Conservation (phyloP, 73 alveolate genomes). For the Paramecium octaurelia region DNA sequence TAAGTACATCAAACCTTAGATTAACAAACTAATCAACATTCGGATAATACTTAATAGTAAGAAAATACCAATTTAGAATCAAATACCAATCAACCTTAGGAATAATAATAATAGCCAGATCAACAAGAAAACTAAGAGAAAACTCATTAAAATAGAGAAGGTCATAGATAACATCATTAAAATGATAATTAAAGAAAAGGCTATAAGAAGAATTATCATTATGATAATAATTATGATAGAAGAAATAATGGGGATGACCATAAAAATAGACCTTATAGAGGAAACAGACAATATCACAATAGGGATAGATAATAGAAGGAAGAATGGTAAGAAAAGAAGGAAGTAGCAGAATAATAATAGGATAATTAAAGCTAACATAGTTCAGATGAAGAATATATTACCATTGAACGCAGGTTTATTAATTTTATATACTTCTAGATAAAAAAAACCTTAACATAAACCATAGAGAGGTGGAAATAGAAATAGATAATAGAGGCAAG, state of each 20-base stretch:
- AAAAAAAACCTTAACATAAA: neutral
- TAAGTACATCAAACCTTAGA: neutral
- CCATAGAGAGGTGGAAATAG: conserved; percentile 5
- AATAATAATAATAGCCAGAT: neutral
- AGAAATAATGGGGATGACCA: neutral
- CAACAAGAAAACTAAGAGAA: neutral
- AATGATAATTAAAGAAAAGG: neutral
- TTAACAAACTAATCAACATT: neutral
- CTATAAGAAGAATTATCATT: neutral
- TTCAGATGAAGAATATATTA: neutral
- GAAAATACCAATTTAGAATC: neutral
- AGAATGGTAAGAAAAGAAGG: neutral
- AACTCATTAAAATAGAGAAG: neutral
- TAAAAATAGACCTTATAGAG: conserved; percentile 7
- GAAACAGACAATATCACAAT: neutral
- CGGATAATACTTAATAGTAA: neutral
- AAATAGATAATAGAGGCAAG: neutral
- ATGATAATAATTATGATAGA: neutral
- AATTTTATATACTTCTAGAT: neutral
- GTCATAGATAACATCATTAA: neutral
- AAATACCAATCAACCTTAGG: neutral
- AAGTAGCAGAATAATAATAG: neutral
- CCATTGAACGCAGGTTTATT: neutral
- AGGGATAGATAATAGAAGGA: neutral
- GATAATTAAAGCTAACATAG: neutral